A percentile compares a stretch with the other conserved stretches of the same genome.
Conservation (phyloP, 495 filamentous ascomycete genomes). For the Aspergillus ellipticus region DNA sequence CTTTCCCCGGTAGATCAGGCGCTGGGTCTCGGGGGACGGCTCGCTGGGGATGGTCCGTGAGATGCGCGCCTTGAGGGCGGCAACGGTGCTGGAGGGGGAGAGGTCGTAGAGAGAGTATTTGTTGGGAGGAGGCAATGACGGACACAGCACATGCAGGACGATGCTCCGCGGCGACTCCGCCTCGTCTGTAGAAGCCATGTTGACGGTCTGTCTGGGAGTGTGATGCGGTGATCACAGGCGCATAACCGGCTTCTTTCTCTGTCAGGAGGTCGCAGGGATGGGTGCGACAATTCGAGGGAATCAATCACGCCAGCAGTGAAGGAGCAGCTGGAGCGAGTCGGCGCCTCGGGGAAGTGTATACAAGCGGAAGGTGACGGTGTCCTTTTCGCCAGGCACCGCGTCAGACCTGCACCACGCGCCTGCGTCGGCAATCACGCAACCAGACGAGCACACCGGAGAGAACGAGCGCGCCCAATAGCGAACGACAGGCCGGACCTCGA, state of each 20-base stretch:
- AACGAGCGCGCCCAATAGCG: no score
- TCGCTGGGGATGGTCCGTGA: conserved; percentile 49
- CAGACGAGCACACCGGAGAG: neutral
- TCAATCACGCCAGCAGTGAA: neutral
- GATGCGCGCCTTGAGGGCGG: conserved; percentile 58
- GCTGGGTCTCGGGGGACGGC: conserved; percentile 51
- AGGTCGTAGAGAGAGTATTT: conserved; percentile 53
- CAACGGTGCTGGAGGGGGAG: conserved; percentile 53
- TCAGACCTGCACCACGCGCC: no score
- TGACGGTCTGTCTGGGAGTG: neutral
- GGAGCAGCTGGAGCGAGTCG: neutral
- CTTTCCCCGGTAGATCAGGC: conserved; percentile 65
- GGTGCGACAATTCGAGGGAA: neutral
- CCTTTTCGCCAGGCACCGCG: conserved; percentile 1
- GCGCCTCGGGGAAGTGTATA: neutral
- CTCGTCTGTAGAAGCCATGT: neutral
- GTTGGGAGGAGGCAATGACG: conserved; percentile 52
- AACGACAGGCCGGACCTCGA: no score
- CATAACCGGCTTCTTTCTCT: neutral
- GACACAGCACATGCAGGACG: conserved; percentile 62
- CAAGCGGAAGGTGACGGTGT: conserved; percentile 6
- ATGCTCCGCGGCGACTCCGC: conserved; percentile 26
- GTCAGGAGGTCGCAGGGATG: neutral
- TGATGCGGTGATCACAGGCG: neutral
- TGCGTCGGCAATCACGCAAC: neutral